phyloP scores from a whole-genome alignment of 305 asterid species.

The Withania somnifera region DNA sequence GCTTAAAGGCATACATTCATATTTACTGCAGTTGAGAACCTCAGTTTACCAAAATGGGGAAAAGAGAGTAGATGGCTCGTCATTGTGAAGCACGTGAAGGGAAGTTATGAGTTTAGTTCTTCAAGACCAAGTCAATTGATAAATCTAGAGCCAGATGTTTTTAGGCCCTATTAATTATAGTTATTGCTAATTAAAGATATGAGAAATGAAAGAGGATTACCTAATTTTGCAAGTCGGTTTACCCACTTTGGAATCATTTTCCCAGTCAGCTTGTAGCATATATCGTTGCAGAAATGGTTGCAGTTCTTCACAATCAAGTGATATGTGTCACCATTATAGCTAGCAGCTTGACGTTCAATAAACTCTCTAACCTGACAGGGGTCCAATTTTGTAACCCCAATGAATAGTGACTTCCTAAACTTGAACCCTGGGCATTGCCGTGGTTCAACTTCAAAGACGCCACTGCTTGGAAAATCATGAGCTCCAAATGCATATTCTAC shows the following conservation, averaged over 20 bases:
- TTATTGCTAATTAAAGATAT: background rate
- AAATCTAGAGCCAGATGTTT: background rate
- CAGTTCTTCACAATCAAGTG: slow-evolving; percentile 30
- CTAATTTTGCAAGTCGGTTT: slow-evolving; percentile 28
- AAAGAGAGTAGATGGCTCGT: background rate
- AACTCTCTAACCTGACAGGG: slow-evolving; percentile 19
- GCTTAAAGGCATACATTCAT: background rate
- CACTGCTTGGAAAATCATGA: slow-evolving; percentile 26
- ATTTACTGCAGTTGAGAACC: background rate
- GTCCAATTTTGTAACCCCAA: slow-evolving; percentile 20
- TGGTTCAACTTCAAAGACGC: slow-evolving; percentile 31
- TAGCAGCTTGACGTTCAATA: slow-evolving; percentile 20
- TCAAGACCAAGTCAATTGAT: background rate
- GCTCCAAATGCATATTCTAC: slow-evolving; percentile 31
- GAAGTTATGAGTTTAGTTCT: background rate
- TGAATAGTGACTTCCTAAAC: slow-evolving; percentile 23
- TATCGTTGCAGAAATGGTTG: slow-evolving; percentile 29
- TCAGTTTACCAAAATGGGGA: background rate
- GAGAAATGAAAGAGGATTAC: background rate
- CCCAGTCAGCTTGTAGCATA: slow-evolving; percentile 24
- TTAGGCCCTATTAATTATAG: background rate
- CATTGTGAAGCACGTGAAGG: background rate
- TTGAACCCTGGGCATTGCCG: slow-evolving; percentile 27
- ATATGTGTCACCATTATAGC: slow-evolving; percentile 24
- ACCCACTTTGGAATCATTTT: slow-evolving; percentile 32